Evolutionary conservation across 179 eudicot species (phyloP).

Genomic region (Vitellaria paradoxa): DNA sequence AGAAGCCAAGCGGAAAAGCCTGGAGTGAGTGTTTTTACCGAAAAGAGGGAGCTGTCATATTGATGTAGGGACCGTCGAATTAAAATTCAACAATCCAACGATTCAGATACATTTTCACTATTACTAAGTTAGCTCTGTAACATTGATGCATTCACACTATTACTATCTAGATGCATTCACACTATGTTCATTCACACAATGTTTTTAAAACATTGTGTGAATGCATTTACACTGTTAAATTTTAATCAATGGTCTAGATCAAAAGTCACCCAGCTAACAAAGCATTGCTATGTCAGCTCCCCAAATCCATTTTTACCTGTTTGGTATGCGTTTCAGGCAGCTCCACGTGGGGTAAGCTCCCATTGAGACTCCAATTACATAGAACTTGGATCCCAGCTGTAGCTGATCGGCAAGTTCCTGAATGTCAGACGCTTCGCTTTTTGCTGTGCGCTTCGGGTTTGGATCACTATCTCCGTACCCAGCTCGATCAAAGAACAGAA

Average conservation of each 20-base stretch:
- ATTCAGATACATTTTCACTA: too few species aligned
- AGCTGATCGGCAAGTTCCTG: constrained; percentile 39
- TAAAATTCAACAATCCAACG: too few species aligned
- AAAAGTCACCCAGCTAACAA: constrained; percentile 1
- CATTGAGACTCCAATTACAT: constrained; percentile 31
- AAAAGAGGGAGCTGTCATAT: too few species aligned
- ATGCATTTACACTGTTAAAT: too few species aligned
- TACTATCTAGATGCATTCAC: too few species aligned
- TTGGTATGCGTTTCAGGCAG: constrained; percentile 36
- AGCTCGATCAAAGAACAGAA: constrained; percentile 35
- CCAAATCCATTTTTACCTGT: too few species aligned
- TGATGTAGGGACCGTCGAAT: too few species aligned
- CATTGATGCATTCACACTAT: too few species aligned
- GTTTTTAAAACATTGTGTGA: too few species aligned
- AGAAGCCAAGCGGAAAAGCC: neutral
- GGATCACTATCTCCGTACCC: constrained; percentile 49
- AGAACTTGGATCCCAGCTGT: constrained; percentile 31
- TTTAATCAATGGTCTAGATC: neutral
- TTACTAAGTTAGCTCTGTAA: too few species aligned
- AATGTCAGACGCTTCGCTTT: constrained; percentile 32
- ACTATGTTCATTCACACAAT: too few species aligned
- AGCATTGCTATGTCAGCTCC: too few species aligned
- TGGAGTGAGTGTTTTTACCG: constrained; percentile 4
- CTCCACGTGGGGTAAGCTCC: constrained; percentile 38
- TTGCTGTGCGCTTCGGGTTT: constrained; percentile 26